Evolutionary conservation across 2,329 filamentous ascomycete genomes (phyloP).

Genomic region (Neobulgaria alba): DNA sequence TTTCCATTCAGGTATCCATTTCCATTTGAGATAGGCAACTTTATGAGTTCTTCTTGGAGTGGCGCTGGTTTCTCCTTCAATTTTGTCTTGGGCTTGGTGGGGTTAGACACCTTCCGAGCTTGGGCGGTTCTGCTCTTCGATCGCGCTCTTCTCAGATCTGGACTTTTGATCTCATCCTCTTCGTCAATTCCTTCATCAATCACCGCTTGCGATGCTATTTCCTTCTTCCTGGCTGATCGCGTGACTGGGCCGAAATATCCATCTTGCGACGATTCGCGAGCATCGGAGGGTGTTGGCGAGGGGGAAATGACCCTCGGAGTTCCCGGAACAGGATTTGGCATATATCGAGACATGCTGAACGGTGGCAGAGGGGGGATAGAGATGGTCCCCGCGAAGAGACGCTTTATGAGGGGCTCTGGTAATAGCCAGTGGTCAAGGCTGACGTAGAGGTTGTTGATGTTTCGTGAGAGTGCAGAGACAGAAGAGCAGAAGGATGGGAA

Average conservation of each 20-base stretch:
- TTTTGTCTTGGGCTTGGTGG: slow-evolving; percentile 42
- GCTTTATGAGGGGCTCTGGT: slow-evolving; percentile 39
- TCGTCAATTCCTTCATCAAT: slow-evolving; percentile 51
- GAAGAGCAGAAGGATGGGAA: slow-evolving; percentile 1
- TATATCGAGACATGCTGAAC: slow-evolving; percentile 35
- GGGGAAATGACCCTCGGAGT: slow-evolving; percentile 87
- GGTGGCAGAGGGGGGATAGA: slow-evolving; percentile 49
- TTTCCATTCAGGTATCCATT: slow-evolving; percentile 25
- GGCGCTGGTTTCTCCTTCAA: slow-evolving; percentile 9
- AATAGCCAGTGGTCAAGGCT: slow-evolving; percentile 38
- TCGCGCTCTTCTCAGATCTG: slow-evolving; percentile 26
- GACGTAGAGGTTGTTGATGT: slow-evolving; percentile 43
- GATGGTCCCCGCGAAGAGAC: slow-evolving; percentile 48
- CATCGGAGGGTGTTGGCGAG: slow-evolving; percentile 64
- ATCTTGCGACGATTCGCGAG: slow-evolving; percentile 40
- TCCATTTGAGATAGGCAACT: slow-evolving; percentile 26
- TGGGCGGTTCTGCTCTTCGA: slow-evolving; percentile 30
- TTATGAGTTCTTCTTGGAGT: slow-evolving; percentile 15
- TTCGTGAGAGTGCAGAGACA: slow-evolving; percentile 32
- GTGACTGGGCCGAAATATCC: slow-evolving; percentile 68
- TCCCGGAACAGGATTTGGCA: slow-evolving; percentile 50
- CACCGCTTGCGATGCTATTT: slow-evolving; percentile 46
- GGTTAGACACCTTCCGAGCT: slow-evolving; percentile 40
- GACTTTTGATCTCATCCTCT: slow-evolving; percentile 24
- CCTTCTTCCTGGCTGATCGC: slow-evolving; percentile 60